Percentiles rank a stretch among this genome's conserved stretches.
These are phyloP conservation scores for Jackrogersella multiformis DNA, from an alignment of 495 filamentous ascomycete species.

Conservation along the genomic window DNA sequence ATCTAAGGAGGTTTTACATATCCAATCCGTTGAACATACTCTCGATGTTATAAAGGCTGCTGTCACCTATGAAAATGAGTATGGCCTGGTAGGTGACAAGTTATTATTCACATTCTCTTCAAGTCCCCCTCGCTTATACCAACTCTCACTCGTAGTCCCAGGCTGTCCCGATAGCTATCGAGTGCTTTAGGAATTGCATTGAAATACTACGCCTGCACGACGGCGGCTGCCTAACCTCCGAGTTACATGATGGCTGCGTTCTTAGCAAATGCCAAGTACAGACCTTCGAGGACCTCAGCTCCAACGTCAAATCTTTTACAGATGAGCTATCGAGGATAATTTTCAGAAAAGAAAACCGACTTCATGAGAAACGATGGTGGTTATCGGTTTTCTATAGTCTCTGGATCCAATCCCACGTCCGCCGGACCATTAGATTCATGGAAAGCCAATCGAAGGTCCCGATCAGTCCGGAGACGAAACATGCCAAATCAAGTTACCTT, in stretches of 20 bases:
- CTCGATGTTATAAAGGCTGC: slow-evolving; percentile 40
- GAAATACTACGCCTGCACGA: slow-evolving; percentile 35
- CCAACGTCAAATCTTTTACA: slow-evolving; percentile 29
- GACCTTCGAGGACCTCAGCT: slow-evolving; percentile 25
- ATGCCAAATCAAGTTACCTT: slow-evolving; percentile 22
- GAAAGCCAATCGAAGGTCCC: slow-evolving; percentile 17
- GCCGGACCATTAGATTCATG: slow-evolving; percentile 33
- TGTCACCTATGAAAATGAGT: slow-evolving; percentile 36
- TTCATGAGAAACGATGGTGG: slow-evolving; percentile 43
- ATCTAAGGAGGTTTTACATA: slow-evolving; percentile 14
- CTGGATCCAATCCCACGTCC: slow-evolving; percentile 41
- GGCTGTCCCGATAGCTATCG: slow-evolving; percentile 22
- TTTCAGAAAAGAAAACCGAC: slow-evolving; percentile 40
- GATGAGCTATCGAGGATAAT: slow-evolving; percentile 40
- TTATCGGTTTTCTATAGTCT: slow-evolving; percentile 42
- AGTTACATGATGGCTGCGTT: slow-evolving; percentile 24
- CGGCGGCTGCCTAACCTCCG: slow-evolving; percentile 16
- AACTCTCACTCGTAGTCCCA: slow-evolving; percentile 18
- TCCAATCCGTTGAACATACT: slow-evolving; percentile 28
- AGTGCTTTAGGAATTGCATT: slow-evolving; percentile 34
- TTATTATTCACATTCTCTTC: background rate
- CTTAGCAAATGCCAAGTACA: slow-evolving; percentile 19
- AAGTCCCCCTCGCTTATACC: background rate
- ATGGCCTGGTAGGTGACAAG: slow-evolving; percentile 28
- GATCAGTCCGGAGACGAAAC: slow-evolving; percentile 5